Percentiles rank a stretch among this genome's conserved stretches.
Conservation (phyloP, 2,329 filamentous ascomycete species). For the Lachnellula arida region DNA sequence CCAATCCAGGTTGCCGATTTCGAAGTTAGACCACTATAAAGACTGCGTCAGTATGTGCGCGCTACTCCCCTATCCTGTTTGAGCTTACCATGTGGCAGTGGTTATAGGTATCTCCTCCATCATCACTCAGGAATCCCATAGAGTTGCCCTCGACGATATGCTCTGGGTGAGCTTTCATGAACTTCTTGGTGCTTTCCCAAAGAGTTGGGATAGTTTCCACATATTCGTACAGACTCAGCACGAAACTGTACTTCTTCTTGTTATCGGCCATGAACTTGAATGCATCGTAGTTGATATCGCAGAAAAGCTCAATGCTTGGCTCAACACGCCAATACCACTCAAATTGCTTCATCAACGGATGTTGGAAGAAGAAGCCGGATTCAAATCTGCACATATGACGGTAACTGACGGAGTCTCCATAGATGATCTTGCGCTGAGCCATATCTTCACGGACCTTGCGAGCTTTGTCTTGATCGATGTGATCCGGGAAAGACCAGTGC, state of each 20-base stretch:
- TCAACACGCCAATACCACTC: conserved; percentile 99
- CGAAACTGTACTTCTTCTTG: conserved; percentile 97
- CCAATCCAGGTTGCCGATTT: conserved; percentile 92
- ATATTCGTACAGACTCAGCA: conserved; percentile 93
- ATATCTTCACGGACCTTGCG: conserved; percentile 89
- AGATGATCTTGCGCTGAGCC: conserved; percentile 92
- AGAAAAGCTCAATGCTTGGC: conserved; percentile 93
- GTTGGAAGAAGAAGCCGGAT: conserved; percentile 98
- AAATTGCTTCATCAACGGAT: conserved; percentile 88
- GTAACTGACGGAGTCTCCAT: conserved; percentile 94
- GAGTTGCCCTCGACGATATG: conserved; percentile 81
- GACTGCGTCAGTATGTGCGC: conserved; percentile 25
- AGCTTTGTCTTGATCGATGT: conserved; percentile 94
- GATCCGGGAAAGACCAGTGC: conserved; percentile 96
- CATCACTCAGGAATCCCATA: conserved; percentile 87
- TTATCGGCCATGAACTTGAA: conserved; percentile 96
- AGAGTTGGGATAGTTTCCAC: conserved; percentile 89
- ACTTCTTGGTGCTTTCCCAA: conserved; percentile 93
- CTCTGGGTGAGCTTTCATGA: conserved; percentile 85
- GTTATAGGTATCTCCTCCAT: conserved; percentile 89
- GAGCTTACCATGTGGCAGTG: conserved; percentile 87
- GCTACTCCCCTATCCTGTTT: conserved; percentile 1
- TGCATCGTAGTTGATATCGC: conserved; percentile 90
- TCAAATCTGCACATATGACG: conserved; percentile 99
- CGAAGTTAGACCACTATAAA: conserved; percentile 95